These are phyloP conservation scores for Aspergillus awamori DNA, from an alignment of 2,329 filamentous ascomycete species.

Conservation along the genomic window DNA sequence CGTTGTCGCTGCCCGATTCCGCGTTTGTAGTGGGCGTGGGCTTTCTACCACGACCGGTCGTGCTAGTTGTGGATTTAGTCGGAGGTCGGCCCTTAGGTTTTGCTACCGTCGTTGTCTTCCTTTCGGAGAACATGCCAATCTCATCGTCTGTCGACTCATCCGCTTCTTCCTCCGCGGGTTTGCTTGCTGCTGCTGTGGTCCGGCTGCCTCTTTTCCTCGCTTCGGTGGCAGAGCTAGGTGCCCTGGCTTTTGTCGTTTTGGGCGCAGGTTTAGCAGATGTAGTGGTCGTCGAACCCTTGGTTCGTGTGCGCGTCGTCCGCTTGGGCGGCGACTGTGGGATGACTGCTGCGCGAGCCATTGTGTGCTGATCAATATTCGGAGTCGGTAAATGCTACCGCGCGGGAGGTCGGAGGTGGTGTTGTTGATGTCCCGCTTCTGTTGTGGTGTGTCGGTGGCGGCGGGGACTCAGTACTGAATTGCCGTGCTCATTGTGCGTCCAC, in stretches of 20 bases:
- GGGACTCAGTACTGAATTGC: neutral
- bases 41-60: constrained; percentile 17
- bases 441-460: neutral
- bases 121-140: constrained; percentile 21
- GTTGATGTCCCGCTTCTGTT: constrained; percentile 5
- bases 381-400: neutral
- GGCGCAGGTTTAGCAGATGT: constrained; percentile 15
- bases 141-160: constrained; percentile 34
- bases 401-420: neutral
- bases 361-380: neutral
- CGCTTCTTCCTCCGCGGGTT: constrained; percentile 16
- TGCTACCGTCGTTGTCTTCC: constrained; percentile 6
- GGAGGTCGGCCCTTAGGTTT: constrained; percentile 19
- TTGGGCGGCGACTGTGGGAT: constrained; percentile 28
- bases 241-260: constrained; percentile 18
- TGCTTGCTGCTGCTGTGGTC: constrained; percentile 8
- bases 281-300: constrained; percentile 18
- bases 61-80: constrained; percentile 10
- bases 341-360: constrained; percentile 31
- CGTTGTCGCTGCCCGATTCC: constrained; percentile 24
- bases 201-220: constrained; percentile 16
- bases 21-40: constrained; percentile 1
- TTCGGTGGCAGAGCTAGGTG: constrained; percentile 17
- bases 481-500: constrained; percentile 14
- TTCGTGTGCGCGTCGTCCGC: constrained; percentile 24